Evolutionary conservation across 352 stramenopile genomes (phyloP), one percentile per base, ranked within the genome.

Genomic region (Globisporangium canariense): DNA sequence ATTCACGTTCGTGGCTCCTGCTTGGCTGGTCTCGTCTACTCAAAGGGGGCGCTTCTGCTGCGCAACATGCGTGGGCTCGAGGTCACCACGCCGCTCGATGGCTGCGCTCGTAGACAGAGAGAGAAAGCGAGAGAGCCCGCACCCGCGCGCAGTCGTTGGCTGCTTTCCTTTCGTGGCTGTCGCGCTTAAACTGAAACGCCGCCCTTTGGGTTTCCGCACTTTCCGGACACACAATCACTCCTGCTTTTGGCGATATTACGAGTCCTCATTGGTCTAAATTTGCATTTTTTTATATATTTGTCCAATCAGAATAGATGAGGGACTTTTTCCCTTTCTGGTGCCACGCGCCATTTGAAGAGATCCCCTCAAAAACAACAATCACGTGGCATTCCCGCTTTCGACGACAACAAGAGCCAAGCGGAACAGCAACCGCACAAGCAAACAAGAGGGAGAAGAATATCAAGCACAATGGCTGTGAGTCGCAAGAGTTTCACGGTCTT

Each of bases 401-500:
- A 32, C 52, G 22, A 58, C 40, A 30, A 36, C 32, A 36, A 57
- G 28, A 60, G 40, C 41, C 60, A 66, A 41, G 53, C 43, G 36
- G 38, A 60, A 43, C 4, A 36, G 18, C 41, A 20, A 6, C 25
- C 16, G 7, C 34, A 40, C 34, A 4, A 46, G 14, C 25, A 28
- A 28, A 28, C 40, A n/a, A 20, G 13, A 20, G 43, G 16, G 43
- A 49, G 28, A 51, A 53, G 40, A 57, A 22, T 10, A 49, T 18
- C 2, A 58, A 9, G 54, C 62, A 16, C 56, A 62, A 60, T 60
- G 60, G 36, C 36, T 11, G 32, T 34, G 22, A 53, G 54, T 32
- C 45, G 45, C 54, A 63, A 62, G 62, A 57, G 62, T 38, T 56
- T 59, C 34, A 59, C 56, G 62, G 20, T 68, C 34, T 53, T 68